Base-by-base conservation (phyloP, 1,284 basidiomycete species). In the Sanghuangporus weigelae region DNA sequence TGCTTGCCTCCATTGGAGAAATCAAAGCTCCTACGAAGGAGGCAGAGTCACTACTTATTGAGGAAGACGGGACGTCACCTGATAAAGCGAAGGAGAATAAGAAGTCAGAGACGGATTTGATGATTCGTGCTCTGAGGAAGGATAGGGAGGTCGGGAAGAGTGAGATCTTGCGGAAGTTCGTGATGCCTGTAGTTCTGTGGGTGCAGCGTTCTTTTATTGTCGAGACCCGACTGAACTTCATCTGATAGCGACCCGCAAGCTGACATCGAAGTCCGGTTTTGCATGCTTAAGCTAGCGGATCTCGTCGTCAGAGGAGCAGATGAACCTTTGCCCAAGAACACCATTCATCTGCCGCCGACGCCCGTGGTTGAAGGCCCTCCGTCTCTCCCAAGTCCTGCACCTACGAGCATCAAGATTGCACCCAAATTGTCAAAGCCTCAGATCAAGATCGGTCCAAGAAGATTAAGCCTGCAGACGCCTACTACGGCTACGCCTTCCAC, bases 241-340 rank as follows among this genome's bases (percentile, higher is more conserved):
- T 40, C 57, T 62, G 54, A 58, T 68, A 94, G 92, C 44, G 83
- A 86, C 26, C 81, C 87, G 0, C 83, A 87, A 57, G 82, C 86
- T 54, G 96, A 98, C 73, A 81, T 89, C 68, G 92, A 96, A 76
- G 90, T 96, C 53, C 89, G 95, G 42, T 93, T 93, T 84, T 93
- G 91, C 66, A 77, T 98, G 57, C 80, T 99, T 70, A 98, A 98
- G 76, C 79, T 98, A 10, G 94, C 92, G 11, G 96, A 98, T 71
- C 81, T 98, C 26, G 84, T 96, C 57, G 90, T 96, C 68, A 86
- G 89, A 58, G 90, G 92, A 21, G 77, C 84, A 3, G 86, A 93
- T 61, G 95, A 97, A 74, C 84, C 87, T 3, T 79, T 90, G n/a
- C 95, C 94, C 0, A 93, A 92, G 63, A 86, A 94, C 60, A 90